phyloP scores from a whole-genome alignment of 768 basidiomycete species.

The Thelephora ganbajun region DNA sequence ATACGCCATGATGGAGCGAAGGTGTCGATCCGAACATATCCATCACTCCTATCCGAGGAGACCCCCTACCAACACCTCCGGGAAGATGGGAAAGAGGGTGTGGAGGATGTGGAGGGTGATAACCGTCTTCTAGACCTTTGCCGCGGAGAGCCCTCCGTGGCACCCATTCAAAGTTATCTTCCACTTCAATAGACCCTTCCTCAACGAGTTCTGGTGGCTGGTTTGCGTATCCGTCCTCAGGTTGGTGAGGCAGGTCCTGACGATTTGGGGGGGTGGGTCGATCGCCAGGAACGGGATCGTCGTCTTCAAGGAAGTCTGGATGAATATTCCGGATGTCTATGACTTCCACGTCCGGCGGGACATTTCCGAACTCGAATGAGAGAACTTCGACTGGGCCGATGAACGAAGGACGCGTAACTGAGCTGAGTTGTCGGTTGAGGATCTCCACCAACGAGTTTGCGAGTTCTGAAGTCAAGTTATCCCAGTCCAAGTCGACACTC shows the following conservation, averaged over 20 bases:
- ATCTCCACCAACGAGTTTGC: slow-evolving; percentile 53
- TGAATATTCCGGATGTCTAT: slow-evolving; percentile 90
- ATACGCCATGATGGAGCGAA: slow-evolving; percentile 17
- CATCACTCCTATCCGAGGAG: slow-evolving; percentile 12
- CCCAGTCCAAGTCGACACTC: slow-evolving; percentile 96
- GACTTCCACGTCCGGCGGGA: slow-evolving; percentile 74
- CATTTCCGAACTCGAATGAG: slow-evolving; percentile 77
- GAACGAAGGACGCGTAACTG: slow-evolving; percentile 73
- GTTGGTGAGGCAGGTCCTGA: background rate
- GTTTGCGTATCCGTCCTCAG: background rate
- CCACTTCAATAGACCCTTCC: slow-evolving; percentile 30
- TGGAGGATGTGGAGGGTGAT: slow-evolving; percentile 52
- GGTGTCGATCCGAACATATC: slow-evolving; percentile 49
- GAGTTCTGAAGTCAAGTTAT: slow-evolving; percentile 60
- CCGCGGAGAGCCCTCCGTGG: slow-evolving; percentile 43
- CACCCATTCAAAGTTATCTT: slow-evolving; percentile 79
- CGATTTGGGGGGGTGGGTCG: background rate
- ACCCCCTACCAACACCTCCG: no score
- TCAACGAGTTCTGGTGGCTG: slow-evolving; percentile 8
- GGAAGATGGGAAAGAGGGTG: slow-evolving; percentile 34
- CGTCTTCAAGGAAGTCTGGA: slow-evolving; percentile 81
- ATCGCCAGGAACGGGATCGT: slow-evolving; percentile 1
- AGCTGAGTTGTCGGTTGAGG: slow-evolving; percentile 68
- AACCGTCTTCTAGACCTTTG: slow-evolving; percentile 33
- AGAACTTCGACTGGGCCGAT: slow-evolving; percentile 86